These are phyloP conservation scores for Cryptococcus hybrid DNA, from an alignment of 1,284 basidiomycete genomes.

Conservation along the genomic window DNA sequence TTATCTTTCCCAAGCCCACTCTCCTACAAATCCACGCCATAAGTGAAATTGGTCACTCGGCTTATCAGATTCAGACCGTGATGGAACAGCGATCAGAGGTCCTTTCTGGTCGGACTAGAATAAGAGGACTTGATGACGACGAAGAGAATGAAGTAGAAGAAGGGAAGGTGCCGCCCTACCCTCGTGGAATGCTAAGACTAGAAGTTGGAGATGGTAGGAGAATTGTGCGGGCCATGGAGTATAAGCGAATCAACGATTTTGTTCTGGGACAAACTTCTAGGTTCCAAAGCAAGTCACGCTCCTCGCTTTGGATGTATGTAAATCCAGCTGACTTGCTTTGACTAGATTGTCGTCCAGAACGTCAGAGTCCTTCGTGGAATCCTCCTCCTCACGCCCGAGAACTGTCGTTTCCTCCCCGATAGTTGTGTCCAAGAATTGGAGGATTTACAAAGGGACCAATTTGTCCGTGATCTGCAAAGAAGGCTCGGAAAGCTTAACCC, in stretches of 20 bases:
- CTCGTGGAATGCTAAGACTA: constrained; percentile 44
- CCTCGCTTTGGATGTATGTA: background rate
- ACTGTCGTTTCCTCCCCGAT: constrained; percentile 32
- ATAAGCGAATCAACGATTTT: constrained; percentile 32
- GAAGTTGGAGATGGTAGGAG: constrained; percentile 43
- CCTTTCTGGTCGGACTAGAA: constrained; percentile 38
- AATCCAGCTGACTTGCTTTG: background rate
- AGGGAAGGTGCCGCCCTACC: constrained; percentile 42
- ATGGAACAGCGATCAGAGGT: constrained; percentile 46
- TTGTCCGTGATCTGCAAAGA: constrained; percentile 23
- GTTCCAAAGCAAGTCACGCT: constrained; percentile 39
- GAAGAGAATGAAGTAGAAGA: constrained; percentile 26
- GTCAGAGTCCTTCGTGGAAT: constrained; percentile 14
- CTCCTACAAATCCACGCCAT: constrained; percentile 40
- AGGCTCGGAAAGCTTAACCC: constrained; percentile 21
- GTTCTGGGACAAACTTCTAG: constrained; percentile 44
- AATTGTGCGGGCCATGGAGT: constrained; percentile 43
- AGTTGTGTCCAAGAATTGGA: constrained; percentile 39
- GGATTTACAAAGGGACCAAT: constrained; percentile 29
- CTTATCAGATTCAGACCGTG: constrained; percentile 39
- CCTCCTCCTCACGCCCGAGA: constrained; percentile 43
- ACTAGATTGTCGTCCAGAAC: constrained; percentile 39
- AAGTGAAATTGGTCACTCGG: constrained; percentile 42
- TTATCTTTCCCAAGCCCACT: constrained; percentile 32
- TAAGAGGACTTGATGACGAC: constrained; percentile 42